phyloP scores from a whole-genome alignment of 345 rosid genomes.

The Hibiscus trionum region DNA sequence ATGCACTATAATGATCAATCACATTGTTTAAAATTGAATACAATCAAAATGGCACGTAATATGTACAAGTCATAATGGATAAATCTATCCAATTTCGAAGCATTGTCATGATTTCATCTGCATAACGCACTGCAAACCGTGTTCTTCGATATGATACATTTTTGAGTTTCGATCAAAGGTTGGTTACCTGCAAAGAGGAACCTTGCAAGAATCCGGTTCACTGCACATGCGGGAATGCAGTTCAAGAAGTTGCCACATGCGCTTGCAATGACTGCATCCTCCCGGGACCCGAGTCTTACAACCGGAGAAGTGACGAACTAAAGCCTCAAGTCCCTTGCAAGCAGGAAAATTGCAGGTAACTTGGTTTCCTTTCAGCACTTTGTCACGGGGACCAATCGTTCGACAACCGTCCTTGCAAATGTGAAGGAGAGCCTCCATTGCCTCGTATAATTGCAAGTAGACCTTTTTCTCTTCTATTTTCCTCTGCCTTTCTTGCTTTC shows the following conservation, averaged over 20 bases:
- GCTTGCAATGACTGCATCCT: slow-evolving; percentile 66
- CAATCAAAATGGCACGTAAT: not conserved
- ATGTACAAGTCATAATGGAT: not conserved
- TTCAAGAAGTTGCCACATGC: slow-evolving; percentile 88
- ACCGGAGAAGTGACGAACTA: slow-evolving; percentile 66
- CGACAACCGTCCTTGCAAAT: slow-evolving; percentile 81
- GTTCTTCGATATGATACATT: too few species aligned
- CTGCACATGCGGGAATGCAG: slow-evolving; percentile 77
- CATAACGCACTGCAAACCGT: not conserved
- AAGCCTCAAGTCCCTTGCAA: slow-evolving; percentile 72
- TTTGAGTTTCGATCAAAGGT: not conserved
- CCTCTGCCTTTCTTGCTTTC: slow-evolving; percentile 45
- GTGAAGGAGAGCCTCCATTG: slow-evolving; percentile 85
- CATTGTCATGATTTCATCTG: not conserved
- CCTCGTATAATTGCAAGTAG: slow-evolving; percentile 61
- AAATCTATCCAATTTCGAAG: not conserved
- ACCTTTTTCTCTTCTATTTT: slow-evolving; percentile 55
- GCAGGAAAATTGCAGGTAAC: slow-evolving; percentile 54
- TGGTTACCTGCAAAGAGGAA: slow-evolving; percentile 79
- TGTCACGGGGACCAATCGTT: slow-evolving; percentile 77
- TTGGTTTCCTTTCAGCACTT: slow-evolving; percentile 45
- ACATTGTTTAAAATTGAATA: not conserved
- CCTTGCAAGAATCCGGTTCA: slow-evolving; percentile 65
- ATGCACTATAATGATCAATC: not conserved
- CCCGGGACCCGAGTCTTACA: slow-evolving; percentile 69